A percentile compares a stretch with the other conserved stretches of the same genome.
These are phyloP conservation scores for Melampsora larici-populina DNA, from an alignment of 1,284 basidiomycete genomes.

Conservation along the genomic window DNA sequence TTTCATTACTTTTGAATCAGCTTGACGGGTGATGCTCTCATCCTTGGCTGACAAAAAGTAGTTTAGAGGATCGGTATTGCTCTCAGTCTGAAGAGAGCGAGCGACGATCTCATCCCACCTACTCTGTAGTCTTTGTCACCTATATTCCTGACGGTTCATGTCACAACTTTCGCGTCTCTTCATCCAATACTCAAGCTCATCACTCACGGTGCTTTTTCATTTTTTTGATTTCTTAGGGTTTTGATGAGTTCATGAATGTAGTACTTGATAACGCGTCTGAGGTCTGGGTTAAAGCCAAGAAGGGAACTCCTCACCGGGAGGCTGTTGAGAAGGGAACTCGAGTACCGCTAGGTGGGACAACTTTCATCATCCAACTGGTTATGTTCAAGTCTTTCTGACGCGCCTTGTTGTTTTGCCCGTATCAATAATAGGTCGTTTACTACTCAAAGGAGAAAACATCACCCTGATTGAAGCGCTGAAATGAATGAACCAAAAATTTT, in stretches of 20 bases:
- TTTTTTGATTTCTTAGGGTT: slow-evolving; percentile 65
- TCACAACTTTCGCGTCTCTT: neutral
- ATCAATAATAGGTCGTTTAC: slow-evolving; percentile 68
- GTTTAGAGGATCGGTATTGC: slow-evolving; percentile 22
- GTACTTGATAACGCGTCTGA: slow-evolving; percentile 94
- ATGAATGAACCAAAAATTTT: neutral
- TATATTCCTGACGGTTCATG: neutral
- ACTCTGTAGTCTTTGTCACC: neutral
- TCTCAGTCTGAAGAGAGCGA: neutral
- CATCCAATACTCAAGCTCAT: neutral
- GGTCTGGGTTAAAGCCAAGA: slow-evolving; percentile 72
- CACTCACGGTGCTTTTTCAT: neutral
- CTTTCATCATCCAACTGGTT: neutral
- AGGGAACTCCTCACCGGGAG: slow-evolving; percentile 74
- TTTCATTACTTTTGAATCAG: slow-evolving; percentile 43
- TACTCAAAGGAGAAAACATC: slow-evolving; percentile 94
- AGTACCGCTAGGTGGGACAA: slow-evolving; percentile 28
- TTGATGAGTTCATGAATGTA: slow-evolving; percentile 99
- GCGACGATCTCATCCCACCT: neutral
- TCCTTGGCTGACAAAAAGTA: neutral
- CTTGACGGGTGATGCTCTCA: neutral
- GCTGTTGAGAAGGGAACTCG: slow-evolving; percentile 60
- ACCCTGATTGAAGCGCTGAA: slow-evolving; percentile 74
- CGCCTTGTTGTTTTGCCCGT: neutral
- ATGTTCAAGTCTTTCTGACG: slow-evolving; percentile 2